Percentiles rank a stretch among this genome's conserved stretches.
Conservation (phyloP, 2,329 filamentous ascomycete genomes). For the Xylariales sp. region DNA sequence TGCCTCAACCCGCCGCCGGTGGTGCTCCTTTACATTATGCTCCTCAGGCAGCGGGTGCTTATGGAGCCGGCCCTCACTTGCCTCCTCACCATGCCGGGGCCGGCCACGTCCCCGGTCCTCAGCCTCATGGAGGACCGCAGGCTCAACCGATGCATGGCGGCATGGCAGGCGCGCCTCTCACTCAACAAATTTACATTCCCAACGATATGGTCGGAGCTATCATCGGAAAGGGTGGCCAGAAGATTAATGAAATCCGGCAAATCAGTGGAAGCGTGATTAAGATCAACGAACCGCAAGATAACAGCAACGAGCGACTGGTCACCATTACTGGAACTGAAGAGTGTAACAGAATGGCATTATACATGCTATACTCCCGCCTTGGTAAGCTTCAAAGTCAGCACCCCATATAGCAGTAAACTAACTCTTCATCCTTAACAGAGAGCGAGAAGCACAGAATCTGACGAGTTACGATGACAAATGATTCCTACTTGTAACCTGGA, state of each 20-base stretch:
- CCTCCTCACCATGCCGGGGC: conserved; percentile 66
- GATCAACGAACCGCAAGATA: conserved; percentile 99
- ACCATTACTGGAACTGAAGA: conserved; percentile 97
- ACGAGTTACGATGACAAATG: conserved; percentile 7
- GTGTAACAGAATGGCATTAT: conserved; percentile 99
- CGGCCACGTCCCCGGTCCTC: conserved; percentile 60
- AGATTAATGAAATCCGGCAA: conserved; percentile 99
- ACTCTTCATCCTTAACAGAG: conserved; percentile 46
- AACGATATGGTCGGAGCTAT: conserved; percentile 99
- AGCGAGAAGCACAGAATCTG: conserved; percentile 73
- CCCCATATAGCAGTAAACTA: too few species aligned
- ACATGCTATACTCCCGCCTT: conserved; percentile 97
- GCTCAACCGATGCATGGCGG: conserved; percentile 64
- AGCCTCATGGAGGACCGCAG: conserved; percentile 62
- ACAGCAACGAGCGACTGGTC: conserved; percentile 95
- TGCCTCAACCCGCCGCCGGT: conserved; percentile 55
- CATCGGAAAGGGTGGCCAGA: conserved; percentile 95
- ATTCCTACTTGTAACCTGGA: too few species aligned
- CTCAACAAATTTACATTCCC: conserved; percentile 97
- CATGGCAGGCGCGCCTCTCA: conserved; percentile 77
- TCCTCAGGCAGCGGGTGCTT: conserved; percentile 67
- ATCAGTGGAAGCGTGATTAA: conserved; percentile 98
- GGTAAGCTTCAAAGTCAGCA: conserved; percentile 52
- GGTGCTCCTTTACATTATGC: conserved; percentile 77
- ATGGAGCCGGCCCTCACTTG: conserved; percentile 75